Conservation (phyloP, 2,329 filamentous ascomycete genomes). For the Pseudogymnoascus sp. region DNA sequence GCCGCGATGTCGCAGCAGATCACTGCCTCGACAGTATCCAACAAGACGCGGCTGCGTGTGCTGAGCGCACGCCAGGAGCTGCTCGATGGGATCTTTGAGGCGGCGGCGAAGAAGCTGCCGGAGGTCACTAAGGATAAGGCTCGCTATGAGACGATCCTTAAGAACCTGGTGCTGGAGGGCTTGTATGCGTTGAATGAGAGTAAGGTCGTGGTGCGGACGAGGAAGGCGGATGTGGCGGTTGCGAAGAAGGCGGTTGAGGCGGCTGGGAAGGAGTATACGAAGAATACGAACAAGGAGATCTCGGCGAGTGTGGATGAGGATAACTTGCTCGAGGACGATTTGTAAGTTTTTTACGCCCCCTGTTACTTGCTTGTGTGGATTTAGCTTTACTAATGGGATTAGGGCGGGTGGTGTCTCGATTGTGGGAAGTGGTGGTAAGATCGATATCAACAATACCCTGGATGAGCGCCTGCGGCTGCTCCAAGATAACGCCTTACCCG, state of each 20-base stretch:
- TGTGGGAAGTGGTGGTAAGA: slow-evolving; percentile 79
- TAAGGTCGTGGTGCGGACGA: slow-evolving; percentile 63
- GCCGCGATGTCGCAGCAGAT: slow-evolving; percentile 98
- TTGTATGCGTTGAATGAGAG: slow-evolving; percentile 81
- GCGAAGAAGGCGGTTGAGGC: slow-evolving; percentile 71
- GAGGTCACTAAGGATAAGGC: slow-evolving; percentile 58
- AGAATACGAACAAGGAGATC: slow-evolving; percentile 61
- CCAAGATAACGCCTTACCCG: slow-evolving; percentile 75
- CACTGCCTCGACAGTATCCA: slow-evolving; percentile 88
- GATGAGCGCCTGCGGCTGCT: slow-evolving; percentile 83
- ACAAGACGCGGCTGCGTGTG: slow-evolving; percentile 89
- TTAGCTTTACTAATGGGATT: slow-evolving; percentile 14
- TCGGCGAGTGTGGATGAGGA: slow-evolving; percentile 68
- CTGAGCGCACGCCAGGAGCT: slow-evolving; percentile 82
- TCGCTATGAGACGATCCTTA: slow-evolving; percentile 70
- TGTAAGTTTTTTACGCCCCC: slow-evolving; percentile 49
- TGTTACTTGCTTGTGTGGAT: background rate
- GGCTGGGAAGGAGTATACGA: slow-evolving; percentile 77
- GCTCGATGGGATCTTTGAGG: slow-evolving; percentile 81
- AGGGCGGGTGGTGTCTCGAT: slow-evolving; percentile 81
- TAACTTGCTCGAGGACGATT: slow-evolving; percentile 70
- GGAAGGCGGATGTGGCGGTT: slow-evolving; percentile 69
- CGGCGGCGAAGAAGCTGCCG: slow-evolving; percentile 63
- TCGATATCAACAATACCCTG: slow-evolving; percentile 97
- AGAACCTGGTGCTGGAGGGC: slow-evolving; percentile 79